Percentiles rank a stretch among this genome's conserved stretches.
Evolutionary conservation across 2,329 filamentous ascomycete genomes (phyloP).

Genomic region (Beauveria caledonica): DNA sequence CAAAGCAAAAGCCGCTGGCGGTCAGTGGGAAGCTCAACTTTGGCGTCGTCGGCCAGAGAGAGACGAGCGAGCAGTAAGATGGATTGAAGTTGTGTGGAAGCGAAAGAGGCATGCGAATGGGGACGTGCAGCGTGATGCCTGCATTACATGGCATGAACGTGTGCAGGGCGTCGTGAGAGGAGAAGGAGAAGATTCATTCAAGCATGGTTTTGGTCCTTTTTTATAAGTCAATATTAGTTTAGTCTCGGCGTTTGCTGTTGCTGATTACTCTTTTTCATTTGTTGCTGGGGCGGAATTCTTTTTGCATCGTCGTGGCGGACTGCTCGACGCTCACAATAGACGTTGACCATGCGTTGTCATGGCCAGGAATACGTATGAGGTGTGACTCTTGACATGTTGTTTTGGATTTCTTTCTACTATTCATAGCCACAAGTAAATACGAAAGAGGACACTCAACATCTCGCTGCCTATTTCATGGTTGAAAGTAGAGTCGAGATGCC

Average conservation of each 20-base stretch:
- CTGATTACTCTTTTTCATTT: not conserved
- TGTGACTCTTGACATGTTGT: not conserved
- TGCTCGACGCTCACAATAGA: not conserved
- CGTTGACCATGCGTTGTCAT: not conserved
- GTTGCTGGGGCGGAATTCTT: not conserved
- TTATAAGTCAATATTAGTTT: not conserved
- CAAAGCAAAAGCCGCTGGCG: constrained; percentile 7
- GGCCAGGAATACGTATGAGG: not conserved
- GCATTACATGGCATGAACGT: not conserved
- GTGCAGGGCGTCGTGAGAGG: not conserved
- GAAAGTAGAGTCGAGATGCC: too few species aligned
- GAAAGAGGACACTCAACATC: not conserved
- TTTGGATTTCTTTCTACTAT: too few species aligned
- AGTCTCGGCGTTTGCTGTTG: not conserved
- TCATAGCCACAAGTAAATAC: not conserved
- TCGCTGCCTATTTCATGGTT: not conserved
- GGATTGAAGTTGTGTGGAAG: not conserved
- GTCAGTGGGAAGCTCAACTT: constrained; percentile 8
- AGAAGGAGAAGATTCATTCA: too few species aligned
- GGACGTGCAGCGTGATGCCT: not conserved
- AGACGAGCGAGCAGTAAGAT: not conserved
- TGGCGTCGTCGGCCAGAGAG: constrained; percentile 6
- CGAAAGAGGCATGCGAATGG: not conserved
- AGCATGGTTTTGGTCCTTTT: not conserved
- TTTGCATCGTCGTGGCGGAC: not conserved